phyloP scores from a whole-genome alignment of 208 protist species.

The Trypanosoma melophagium region DNA sequence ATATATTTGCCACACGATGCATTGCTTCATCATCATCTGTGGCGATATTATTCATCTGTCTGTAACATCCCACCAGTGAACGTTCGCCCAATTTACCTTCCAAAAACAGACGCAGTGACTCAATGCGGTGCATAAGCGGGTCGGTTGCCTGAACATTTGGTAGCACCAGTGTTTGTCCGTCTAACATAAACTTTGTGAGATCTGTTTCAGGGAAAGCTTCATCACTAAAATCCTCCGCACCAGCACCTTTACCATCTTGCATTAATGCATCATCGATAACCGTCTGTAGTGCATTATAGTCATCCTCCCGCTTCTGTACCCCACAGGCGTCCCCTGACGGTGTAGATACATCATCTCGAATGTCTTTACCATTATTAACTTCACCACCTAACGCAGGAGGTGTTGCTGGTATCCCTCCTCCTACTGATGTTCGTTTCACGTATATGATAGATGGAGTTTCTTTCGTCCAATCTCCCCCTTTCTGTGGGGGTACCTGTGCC shows the following conservation, averaged over 20 bases:
- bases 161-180: constrained; percentile 87
- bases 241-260: constrained; percentile 5
- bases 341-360: no score
- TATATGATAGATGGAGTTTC: background rate
- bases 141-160: constrained; percentile 75
- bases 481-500: background rate
- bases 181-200: constrained; percentile 75
- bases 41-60: constrained; percentile 77
- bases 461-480: background rate
- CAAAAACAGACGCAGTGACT: constrained; percentile 87
- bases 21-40: constrained; percentile 74
- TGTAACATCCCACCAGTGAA: constrained; percentile 66
- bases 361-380: background rate
- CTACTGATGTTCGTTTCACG: background rate
- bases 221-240: constrained; percentile 71
- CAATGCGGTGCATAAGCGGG: constrained; percentile 89
- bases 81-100: constrained; percentile 81
- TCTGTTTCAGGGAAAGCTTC: constrained; percentile 48
- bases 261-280: constrained; percentile 62
- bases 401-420: background rate
- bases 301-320: constrained; percentile 43
- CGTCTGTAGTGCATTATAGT: constrained; percentile 72
- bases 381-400: background rate
- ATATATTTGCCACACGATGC: constrained; percentile 48
- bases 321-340: background rate